phyloP scores from a whole-genome alignment of 2,329 filamentous ascomycete genomes.

The Fusarium sp. region DNA sequence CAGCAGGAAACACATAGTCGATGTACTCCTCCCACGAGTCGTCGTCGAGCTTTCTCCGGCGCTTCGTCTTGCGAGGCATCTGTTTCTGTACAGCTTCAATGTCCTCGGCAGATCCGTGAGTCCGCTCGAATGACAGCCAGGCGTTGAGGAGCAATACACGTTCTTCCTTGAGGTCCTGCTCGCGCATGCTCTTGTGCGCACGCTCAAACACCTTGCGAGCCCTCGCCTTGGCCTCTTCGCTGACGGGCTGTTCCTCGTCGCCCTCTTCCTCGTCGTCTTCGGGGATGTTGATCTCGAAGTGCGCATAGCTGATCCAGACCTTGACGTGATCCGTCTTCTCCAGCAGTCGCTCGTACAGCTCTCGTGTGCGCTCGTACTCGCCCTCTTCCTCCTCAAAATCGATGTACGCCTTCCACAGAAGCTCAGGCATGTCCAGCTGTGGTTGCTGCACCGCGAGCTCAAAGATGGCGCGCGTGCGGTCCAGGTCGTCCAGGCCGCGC shows the following conservation, averaged over 20 bases:
- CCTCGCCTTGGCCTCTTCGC: conserved; percentile 84
- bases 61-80: conserved; percentile 95
- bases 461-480: conserved; percentile 89
- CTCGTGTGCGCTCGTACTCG: conserved; percentile 85
- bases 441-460: conserved; percentile 88
- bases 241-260: conserved; percentile 76
- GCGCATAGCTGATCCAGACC: conserved; percentile 99
- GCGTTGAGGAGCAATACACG: conserved; percentile 91
- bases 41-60: conserved; percentile 90
- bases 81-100: conserved; percentile 87
- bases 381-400: conserved; percentile 98
- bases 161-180: conserved; percentile 92
- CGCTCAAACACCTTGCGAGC: conserved; percentile 87
- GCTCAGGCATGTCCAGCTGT: conserved; percentile 93
- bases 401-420: conserved; percentile 98
- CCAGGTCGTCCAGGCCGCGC: conserved; percentile 88
- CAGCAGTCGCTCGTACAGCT: conserved; percentile 89
- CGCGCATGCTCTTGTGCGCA: conserved; percentile 87
- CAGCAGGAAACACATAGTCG: conserved; percentile 96
- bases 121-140: conserved; percentile 92
- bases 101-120: conserved; percentile 80
- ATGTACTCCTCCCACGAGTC: conserved; percentile 94
- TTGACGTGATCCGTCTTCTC: conserved; percentile 98
- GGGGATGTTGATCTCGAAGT: conserved; percentile 95
- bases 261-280: conserved; percentile 72